Evolutionary conservation across 441 rosid genomes (phyloP).

Genomic region (Metrosideros polymorpha): DNA sequence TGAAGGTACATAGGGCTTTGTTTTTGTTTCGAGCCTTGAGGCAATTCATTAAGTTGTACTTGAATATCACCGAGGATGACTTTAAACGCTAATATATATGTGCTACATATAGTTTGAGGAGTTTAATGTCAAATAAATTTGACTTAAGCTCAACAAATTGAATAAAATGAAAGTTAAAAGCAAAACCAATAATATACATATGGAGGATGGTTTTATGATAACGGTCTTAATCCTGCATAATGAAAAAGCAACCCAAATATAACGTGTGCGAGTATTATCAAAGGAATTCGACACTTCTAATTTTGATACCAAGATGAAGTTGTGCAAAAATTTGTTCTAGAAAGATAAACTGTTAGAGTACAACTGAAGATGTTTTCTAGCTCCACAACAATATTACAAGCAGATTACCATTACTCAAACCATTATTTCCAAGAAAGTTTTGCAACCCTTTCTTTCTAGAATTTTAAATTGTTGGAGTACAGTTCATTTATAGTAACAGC

Average conservation of each 20-base stretch:
- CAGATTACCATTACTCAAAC: not conserved
- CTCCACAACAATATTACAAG: not conserved
- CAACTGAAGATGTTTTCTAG: not conserved
- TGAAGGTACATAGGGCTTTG: not conserved
- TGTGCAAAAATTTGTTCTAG: not conserved
- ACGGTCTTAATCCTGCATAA: not conserved
- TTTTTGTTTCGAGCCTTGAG: not conserved
- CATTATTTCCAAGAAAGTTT: not conserved
- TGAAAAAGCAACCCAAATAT: not conserved
- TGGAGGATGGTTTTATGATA: not conserved
- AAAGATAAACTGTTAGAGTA: not conserved
- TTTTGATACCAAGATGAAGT: not conserved
- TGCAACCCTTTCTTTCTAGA: not conserved
- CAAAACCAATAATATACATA: not conserved
- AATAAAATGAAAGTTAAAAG: not conserved
- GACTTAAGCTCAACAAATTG: not conserved
- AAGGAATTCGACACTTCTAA: not conserved
- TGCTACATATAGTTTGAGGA: not conserved
- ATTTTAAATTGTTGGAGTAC: not conserved
- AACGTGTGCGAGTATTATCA: not conserved
- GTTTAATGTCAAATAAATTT: not conserved
- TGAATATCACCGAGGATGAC: not conserved
- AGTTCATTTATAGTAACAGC: not conserved
- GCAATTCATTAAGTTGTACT: not conserved
- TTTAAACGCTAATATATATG: not conserved